Percentiles rank a stretch among this genome's conserved stretches.
Evolutionary conservation across 352 stramenopile species (phyloP).

Genomic region (Globisporangium megalacanthum): DNA sequence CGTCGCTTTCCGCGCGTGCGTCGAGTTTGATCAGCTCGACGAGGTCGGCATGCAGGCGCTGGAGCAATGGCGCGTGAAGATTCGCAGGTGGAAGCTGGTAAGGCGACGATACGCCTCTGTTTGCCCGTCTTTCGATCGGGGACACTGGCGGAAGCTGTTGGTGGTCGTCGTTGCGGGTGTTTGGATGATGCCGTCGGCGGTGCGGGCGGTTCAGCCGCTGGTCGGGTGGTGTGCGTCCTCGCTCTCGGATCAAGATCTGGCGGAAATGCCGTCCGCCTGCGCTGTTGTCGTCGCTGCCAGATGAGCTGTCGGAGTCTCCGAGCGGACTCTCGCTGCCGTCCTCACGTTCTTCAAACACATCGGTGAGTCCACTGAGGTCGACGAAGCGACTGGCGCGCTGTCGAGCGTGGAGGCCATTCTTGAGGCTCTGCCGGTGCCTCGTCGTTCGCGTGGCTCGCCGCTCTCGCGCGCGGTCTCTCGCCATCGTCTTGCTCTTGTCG

Average conservation of each 20-base stretch:
- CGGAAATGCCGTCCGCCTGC: constrained; percentile 20
- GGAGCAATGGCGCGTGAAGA: constrained; percentile 17
- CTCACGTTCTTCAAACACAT: constrained; percentile 43
- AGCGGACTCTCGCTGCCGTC: constrained; percentile 6
- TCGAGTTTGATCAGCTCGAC: constrained; percentile 56
- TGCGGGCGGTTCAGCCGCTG: constrained; percentile 1
- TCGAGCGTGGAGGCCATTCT: neutral
- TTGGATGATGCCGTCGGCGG: constrained; percentile 7
- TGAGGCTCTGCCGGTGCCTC: constrained; percentile 5
- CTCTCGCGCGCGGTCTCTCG: neutral
- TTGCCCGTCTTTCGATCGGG: neutral
- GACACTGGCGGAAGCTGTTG: neutral
- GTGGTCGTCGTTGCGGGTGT: constrained; percentile 3
- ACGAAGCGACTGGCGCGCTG: constrained; percentile 27
- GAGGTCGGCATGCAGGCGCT: constrained; percentile 40
- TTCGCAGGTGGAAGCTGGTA: constrained; percentile 5
- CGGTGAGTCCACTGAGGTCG: constrained; percentile 41
- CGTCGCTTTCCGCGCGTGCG: constrained; percentile 3
- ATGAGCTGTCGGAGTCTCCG: neutral
- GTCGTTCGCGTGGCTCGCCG: neutral
- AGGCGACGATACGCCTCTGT: neutral
- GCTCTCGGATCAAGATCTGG: constrained; percentile 40
- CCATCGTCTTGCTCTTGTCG: neutral
- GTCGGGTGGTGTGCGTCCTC: constrained; percentile 26
- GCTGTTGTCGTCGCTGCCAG: constrained; percentile 15